Evolutionary conservation across 805 yeast species (phyloP), one percentile per base, ranked within the genome.

Genomic region (Saturnispora saitoi): DNA sequence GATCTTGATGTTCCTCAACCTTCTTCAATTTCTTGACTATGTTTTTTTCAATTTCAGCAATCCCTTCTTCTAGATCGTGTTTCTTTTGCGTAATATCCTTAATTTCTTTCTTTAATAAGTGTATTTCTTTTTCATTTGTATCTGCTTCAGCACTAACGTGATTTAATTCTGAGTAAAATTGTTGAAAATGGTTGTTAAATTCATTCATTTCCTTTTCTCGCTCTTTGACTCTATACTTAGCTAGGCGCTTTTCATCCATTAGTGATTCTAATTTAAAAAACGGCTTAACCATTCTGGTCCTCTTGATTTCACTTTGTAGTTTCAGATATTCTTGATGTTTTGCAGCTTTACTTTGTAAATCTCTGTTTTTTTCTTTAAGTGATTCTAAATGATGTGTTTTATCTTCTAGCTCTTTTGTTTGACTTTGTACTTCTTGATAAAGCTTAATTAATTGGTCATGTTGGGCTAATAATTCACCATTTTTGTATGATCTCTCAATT

Each of bases 401-500:
- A 15, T 64, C 63, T 0, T 55, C 56, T 14, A 75, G 58, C 5
- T 62, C 56, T 17, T 58, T 58, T 1, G 51, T 48, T 15, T 66
- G 58, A 8, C 56, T 61, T 42, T 63, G 66, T 45, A 68, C 59
- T 11, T 61, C 59, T 5, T 55, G 61, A 54, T 86, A 87, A 11
- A 77, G 66, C 4, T 63, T 63, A 30, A 76, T 79, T 43, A 91
- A 69, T 28, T 67, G 57, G 32, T 77, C 72, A 57, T 91, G 95
- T 44, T 71, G 72, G 2, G 64, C 65, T 4, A 79, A 61, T 54
- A 90, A 66, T 34, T 75, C 71, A 3, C 82, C 76, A 45, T 76
- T 70, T 4, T 84, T 86, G 30, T 88, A 76, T 1, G 96, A 88
- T 51, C 91, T 69, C 58, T 89, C 87, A 1, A 95, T 86, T 57